Evolutionary conservation across 2,329 filamentous ascomycete genomes (phyloP).

Genomic region (Fusarium armeniacum): DNA sequence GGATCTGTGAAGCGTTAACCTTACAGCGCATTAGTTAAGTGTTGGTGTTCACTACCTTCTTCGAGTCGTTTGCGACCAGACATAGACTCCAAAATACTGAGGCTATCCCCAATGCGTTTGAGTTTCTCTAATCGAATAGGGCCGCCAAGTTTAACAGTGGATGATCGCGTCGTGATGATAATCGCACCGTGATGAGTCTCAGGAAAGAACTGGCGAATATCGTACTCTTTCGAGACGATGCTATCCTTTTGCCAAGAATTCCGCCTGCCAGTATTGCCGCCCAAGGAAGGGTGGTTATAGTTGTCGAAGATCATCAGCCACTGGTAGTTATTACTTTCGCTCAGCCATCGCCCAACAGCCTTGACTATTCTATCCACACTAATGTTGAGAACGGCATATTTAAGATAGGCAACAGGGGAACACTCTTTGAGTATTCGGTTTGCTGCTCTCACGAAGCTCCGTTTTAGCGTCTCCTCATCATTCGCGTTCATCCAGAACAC

Average conservation of each 20-base stretch:
- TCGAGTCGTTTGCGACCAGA: not conserved
- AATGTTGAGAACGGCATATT: not conserved
- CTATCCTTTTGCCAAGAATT: not conserved
- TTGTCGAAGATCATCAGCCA: conserved; percentile 7
- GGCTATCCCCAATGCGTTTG: not conserved
- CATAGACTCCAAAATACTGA: not conserved
- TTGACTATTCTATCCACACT: not conserved
- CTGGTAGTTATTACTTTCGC: not conserved
- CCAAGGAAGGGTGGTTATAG: conserved; percentile 1
- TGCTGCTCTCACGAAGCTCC: not conserved
- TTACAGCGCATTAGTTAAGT: not conserved
- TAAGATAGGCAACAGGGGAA: not conserved
- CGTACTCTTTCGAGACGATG: not conserved
- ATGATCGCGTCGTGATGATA: not conserved
- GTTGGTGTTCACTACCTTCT: not conserved
- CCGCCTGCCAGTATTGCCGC: not conserved
- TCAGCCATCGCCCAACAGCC: not conserved
- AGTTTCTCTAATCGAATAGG: not conserved
- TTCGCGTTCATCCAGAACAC: not conserved
- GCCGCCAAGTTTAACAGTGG: not conserved
- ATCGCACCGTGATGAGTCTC: not conserved
- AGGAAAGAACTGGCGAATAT: not conserved
- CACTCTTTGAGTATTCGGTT: not conserved
- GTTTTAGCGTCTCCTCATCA: not conserved
- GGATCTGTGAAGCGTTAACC: not conserved